Evolutionary conservation across 352 stramenopile genomes (phyloP).

Genomic region (Pythium catenulatum): DNA sequence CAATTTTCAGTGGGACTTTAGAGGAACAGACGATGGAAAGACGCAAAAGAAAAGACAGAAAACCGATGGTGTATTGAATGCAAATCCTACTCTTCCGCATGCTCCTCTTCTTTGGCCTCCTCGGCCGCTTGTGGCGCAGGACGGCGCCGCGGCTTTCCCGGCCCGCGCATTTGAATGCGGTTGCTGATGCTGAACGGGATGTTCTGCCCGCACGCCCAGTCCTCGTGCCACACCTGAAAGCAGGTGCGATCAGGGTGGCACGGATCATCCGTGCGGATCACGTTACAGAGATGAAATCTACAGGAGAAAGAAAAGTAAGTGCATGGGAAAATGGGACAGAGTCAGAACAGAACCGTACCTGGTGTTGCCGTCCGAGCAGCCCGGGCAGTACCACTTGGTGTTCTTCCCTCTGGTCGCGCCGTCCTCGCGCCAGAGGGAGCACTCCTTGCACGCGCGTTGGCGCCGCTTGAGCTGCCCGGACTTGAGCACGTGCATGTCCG

Average conservation of each 20-base stretch:
- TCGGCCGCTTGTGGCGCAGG: no score
- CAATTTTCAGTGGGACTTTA: no score
- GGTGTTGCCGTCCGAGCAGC: not conserved
- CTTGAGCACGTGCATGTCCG: not conserved
- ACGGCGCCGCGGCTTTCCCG: no score
- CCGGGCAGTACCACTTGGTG: conserved; percentile 11
- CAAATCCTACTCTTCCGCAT: no score
- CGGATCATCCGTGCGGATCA: no score
- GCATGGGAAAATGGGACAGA: no score
- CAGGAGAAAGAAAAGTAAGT: not conserved
- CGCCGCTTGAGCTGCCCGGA: not conserved
- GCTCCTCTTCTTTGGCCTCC: no score
- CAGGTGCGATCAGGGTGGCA: conserved; percentile 3
- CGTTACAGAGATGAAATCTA: conserved; percentile 11
- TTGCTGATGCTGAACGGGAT: not conserved
- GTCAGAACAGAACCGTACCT: not conserved
- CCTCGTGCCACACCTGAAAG: conserved; percentile 44
- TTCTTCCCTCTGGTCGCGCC: not conserved
- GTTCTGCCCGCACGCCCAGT: not conserved
- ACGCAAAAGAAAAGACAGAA: no score
- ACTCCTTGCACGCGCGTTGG: not conserved
- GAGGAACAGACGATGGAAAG: no score
- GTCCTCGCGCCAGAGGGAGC: not conserved
- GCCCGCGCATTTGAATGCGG: not conserved
- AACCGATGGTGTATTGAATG: no score